Base-by-base conservation (phyloP, 2,329 filamentous ascomycete species). In the Penicillium sp. region DNA sequence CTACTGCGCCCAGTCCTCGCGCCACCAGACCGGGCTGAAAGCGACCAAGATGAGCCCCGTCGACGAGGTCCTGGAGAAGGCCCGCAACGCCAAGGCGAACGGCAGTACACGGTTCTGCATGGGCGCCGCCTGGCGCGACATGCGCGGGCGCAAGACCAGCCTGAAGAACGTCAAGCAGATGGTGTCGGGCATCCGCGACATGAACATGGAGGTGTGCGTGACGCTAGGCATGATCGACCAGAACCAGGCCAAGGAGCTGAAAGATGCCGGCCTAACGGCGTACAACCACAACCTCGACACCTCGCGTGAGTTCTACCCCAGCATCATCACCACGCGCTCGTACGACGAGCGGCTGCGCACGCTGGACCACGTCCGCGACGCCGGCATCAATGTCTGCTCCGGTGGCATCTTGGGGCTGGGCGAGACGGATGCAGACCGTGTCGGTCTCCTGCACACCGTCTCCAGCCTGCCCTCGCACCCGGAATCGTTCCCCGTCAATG, bases 231-330 rank as follows among this genome's bases (percentile, higher is more conserved):
- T 94, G 89, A 88, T 95, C 55, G 87, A 94, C 64, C 77, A 74
- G 4, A 73, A 76, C 51, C 88, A 94, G 72, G 89, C 89, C 18
- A 78, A 79, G 58, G 86, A 93, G 69, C 77, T 95, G 50, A 89
- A 88, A 62, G 80, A 81, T 2, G 89, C 88, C 0, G 89, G 89
- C 0, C 69, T 95, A 56, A 94, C 89, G 11, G 89, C 89, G 0
- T 94, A 95, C 69, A 95, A 95, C 70, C 89, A 95, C 75, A 95
- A 95, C 62, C 77, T 95, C 50, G 89, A 95, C 68, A 95, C 89
- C 1, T 88, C 83, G 40, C 79, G 89, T 53, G 89, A 94, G 70
- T 88, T 88, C 66, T 94, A 95, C 60, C 87, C 89, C 0, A 83
- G 76, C 26, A 78, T 95, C 56, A 94, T 95, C 65, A 86, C 87